Evolutionary conservation across 23 red algal species (phyloP), one percentile per base, ranked within the genome.

Genomic region (Cyanidioschyzon merolae): DNA sequence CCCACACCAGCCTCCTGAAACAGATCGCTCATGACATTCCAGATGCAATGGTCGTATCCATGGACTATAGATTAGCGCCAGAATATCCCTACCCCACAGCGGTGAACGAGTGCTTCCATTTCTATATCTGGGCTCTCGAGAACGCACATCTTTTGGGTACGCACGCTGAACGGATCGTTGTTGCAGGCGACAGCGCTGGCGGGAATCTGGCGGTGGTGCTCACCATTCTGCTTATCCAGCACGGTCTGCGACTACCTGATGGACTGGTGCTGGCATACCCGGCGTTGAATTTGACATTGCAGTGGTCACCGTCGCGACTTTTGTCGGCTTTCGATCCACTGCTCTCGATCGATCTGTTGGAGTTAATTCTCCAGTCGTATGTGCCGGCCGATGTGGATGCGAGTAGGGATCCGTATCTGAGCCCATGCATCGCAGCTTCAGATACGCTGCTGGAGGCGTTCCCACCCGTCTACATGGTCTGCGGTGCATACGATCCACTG

Each of bases 31-130:
- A 67, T 27, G 82, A 91, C 30, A 39, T 96, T 38, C 84, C 57
- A 0, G 83, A 96, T 68, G 68, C 92, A n/a, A 82, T 90, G 0
- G 88, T 96, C 37, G 78, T 96, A n/a, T 89, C 88, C 7, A 75
- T 96, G 40, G 92, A 96, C 80, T 96, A 96, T 79, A 83, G 79
- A 57, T 58, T 96, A 39, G 87, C 92, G 16, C 92, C 92, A 2
- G 92, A 96, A 51, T 37, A 88, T 79, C 78, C 81, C 74, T 96
- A 76, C 79, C 85, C 86, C 0, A 67, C 84, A 15, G 85, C 90
- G 24, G 41, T 89, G 15, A 74, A 89, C 40, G 85, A 95, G 74
- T 77, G 81, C 75, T 35, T 83, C 1, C 83, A 83, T 58, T 36
- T 80, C 12, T 96, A 89, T 50, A 37, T 68, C 7, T 96, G 88